These are phyloP conservation scores for Puccinia triticina DNA, from an alignment of 1,284 basidiomycete genomes.

Conservation along the genomic window DNA sequence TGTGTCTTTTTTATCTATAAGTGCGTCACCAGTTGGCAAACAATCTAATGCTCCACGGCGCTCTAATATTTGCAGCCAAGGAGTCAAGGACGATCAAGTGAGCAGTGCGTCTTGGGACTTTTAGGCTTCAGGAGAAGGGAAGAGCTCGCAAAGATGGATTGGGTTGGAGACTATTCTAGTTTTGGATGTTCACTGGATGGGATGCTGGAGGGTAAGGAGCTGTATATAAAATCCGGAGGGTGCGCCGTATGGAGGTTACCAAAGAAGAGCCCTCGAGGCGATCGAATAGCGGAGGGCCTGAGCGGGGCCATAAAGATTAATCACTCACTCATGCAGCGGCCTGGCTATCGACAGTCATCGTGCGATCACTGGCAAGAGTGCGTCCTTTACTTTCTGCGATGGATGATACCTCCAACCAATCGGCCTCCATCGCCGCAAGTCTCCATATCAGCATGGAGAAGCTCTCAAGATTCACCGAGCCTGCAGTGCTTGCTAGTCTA, in stretches of 20 bases:
- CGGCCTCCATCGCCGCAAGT: no score
- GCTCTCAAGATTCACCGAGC: background rate
- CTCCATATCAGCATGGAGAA: background rate
- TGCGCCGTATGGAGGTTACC: background rate
- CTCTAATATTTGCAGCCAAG: no score
- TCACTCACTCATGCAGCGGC: background rate
- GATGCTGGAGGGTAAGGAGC: background rate
- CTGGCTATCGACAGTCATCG: background rate
- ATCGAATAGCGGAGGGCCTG: background rate
- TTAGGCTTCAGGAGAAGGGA: conserved; percentile 2
- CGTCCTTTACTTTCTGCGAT: background rate
- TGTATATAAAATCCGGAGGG: conserved; percentile 13
- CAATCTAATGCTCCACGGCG: background rate
- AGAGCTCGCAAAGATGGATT: background rate
- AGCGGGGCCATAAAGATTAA: conserved; percentile 5
- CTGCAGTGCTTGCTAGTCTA: no score
- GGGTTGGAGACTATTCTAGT: conserved; percentile 6
- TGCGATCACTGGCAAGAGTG: background rate
- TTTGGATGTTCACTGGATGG: background rate
- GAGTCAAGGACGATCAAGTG: background rate
- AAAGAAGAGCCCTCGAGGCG: background rate
- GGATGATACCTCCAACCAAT: background rate
- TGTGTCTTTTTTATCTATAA: background rate
- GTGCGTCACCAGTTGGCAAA: background rate
- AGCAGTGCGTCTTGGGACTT: background rate